These are phyloP conservation scores for Gynochthodes officinalis DNA, from an alignment of 257 asterid genomes.

Conservation along the genomic window DNA sequence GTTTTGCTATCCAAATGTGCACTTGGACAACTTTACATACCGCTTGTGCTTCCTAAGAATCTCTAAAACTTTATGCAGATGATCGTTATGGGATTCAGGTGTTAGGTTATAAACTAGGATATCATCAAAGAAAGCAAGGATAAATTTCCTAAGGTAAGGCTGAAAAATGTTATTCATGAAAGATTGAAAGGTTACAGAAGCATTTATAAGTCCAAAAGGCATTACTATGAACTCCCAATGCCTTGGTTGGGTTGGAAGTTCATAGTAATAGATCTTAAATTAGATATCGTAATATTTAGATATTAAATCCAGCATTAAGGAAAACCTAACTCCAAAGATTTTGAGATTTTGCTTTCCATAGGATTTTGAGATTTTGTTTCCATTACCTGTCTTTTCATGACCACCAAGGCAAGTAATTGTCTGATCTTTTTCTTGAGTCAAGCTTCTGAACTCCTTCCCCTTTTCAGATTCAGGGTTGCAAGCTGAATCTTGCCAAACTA, in stretches of 20 bases:
- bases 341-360: too few species aligned
- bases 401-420: too few species aligned
- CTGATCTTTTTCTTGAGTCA: too few species aligned
- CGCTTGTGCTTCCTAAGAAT: neutral
- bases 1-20: neutral
- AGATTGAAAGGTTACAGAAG: neutral
- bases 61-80: neutral
- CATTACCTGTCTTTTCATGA: too few species aligned
- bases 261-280: neutral
- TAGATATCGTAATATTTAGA: neutral
- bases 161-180: neutral
- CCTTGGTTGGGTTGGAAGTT: neutral
- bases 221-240: neutral
- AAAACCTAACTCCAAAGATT: neutral
- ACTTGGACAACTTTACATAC: neutral
- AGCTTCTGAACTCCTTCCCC: neutral
- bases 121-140: conserved; percentile 11
- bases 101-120: neutral
- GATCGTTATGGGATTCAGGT: neutral
- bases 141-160: neutral
- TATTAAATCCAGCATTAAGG: neutral
- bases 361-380: too few species aligned
- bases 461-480: neutral
- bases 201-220: conserved; percentile 2
- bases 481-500: neutral